phyloP scores from a whole-genome alignment of 2,329 filamentous ascomycete genomes.

The Diaporthe aspalathi region DNA sequence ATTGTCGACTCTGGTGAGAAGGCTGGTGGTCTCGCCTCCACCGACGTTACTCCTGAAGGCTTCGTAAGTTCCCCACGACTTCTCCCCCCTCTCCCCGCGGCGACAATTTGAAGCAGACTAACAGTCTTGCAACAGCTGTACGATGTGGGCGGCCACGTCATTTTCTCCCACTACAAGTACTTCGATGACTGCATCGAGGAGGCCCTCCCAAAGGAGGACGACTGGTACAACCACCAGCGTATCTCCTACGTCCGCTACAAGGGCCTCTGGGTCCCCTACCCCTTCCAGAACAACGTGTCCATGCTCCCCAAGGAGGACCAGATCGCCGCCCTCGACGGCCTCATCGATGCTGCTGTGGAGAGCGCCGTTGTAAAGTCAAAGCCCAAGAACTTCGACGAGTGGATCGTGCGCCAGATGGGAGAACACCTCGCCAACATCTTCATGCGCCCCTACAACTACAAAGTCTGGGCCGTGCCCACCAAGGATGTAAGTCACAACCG shows the following conservation, averaged over 20 bases:
- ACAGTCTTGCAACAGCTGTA: constrained; percentile 75
- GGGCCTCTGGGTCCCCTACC: constrained; percentile 96
- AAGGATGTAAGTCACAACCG: constrained; percentile 76
- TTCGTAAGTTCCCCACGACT: constrained; percentile 74
- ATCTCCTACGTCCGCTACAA: constrained; percentile 99
- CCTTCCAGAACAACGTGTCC: constrained; percentile 99
- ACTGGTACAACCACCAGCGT: constrained; percentile 98
- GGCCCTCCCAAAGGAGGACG: constrained; percentile 90
- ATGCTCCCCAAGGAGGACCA: constrained; percentile 98
- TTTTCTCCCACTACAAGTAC: constrained; percentile 99
- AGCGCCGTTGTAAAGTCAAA: constrained; percentile 88
- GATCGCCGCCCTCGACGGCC: constrained; percentile 90
- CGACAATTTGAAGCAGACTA: background rate
- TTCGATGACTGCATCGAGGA: constrained; percentile 99
- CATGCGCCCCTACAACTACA: constrained; percentile 99
- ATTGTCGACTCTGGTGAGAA: constrained; percentile 93
- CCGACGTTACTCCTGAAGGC: constrained; percentile 93
- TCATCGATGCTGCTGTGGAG: constrained; percentile 94
- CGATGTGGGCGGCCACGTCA: constrained; percentile 98
- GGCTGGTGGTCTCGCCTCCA: constrained; percentile 94
- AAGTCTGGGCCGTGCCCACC: constrained; percentile 98
- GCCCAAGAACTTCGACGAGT: constrained; percentile 97
- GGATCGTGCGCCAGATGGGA: constrained; percentile 94
- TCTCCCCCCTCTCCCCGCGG: background rate
- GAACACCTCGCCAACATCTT: constrained; percentile 91